Evolutionary conservation across 306 rosid species (phyloP).

Genomic region (Lathyrus aphaca): DNA sequence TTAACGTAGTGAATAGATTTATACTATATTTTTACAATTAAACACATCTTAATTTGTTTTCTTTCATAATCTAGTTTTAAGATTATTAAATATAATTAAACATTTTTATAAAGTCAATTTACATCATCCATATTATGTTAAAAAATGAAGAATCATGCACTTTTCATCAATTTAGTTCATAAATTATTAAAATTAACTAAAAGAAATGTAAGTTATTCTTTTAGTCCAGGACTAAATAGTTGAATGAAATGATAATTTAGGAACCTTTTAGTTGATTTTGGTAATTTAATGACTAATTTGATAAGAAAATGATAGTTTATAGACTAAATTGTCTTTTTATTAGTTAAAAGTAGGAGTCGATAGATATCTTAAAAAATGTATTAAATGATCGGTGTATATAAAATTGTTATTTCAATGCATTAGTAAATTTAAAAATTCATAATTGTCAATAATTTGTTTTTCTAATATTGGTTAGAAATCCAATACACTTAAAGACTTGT

Average conservation of each 20-base stretch:
- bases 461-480: neutral
- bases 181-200: too few relatives aligned
- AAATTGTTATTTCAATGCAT: neutral
- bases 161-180: too few relatives aligned
- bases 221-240: too few relatives aligned
- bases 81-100: neutral
- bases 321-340: too few relatives aligned
- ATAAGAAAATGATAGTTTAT: too few relatives aligned
- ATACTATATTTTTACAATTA: too few relatives aligned
- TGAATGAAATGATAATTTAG: too few relatives aligned
- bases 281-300: too few relatives aligned
- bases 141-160: too few relatives aligned
- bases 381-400: neutral
- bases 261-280: too few relatives aligned
- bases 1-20: neutral
- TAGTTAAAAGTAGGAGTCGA: neutral
- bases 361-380: neutral
- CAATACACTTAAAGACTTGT: neutral
- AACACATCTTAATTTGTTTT: too few relatives aligned
- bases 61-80: neutral
- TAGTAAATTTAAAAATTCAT: neutral
- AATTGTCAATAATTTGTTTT: neutral
- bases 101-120: neutral
- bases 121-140: neutral
- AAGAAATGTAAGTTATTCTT: too few relatives aligned